Evolutionary conservation across 805 yeast species (phyloP), one percentile per base, ranked within the genome.

Genomic region (Kuraishia cidri): DNA sequence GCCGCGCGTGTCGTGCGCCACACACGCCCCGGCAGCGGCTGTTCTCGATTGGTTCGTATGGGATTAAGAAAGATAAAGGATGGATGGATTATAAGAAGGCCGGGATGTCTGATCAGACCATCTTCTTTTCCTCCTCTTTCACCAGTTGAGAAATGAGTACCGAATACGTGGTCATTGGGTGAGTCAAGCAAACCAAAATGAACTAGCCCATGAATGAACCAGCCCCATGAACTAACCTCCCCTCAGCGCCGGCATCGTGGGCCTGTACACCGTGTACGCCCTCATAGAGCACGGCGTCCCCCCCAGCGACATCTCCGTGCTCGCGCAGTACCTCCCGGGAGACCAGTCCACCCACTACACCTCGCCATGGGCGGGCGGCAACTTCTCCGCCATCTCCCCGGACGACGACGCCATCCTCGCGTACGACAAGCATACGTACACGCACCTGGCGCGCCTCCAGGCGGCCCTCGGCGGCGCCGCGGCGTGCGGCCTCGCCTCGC

Each of bases 361-460:
- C 1, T 79, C 88, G 1, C 94, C 94, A 1, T 79, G 80, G 71
- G 94, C 94, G 0, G 80, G 80, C 17, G 79, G 75, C 6, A 73
- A 74, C 47, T 73, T 72, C 45, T 66, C 76, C 3, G 62, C 71
- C 39, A 77, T 79, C 30, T 68, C 83, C 0, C 81, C 77, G 2
- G 64, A 67, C 37, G 82, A 76, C 41, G 52, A 52, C 2, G 62
- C 56, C n/a, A 61, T 71, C 1, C 44, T 77, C 32, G 48, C 47
- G 4, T 75, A 60, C 43, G 88, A 79, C 46, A 66, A 65, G 46
- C 61, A 57, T 43, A 76, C 86, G 3, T 81, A 75, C 48, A 47
- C 59, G 15, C 62, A 69, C 44, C 50, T 80, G 28, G 45, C 39
- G 3, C 45, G 47, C 26, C 40, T 80, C 17, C 72, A 66, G 42